A percentile compares a stretch with the other conserved stretches of the same genome.
These are phyloP conservation scores for Cephalotrichum gorgonifer DNA, from an alignment of 2,329 filamentous ascomycete genomes.

Conservation along the genomic window DNA sequence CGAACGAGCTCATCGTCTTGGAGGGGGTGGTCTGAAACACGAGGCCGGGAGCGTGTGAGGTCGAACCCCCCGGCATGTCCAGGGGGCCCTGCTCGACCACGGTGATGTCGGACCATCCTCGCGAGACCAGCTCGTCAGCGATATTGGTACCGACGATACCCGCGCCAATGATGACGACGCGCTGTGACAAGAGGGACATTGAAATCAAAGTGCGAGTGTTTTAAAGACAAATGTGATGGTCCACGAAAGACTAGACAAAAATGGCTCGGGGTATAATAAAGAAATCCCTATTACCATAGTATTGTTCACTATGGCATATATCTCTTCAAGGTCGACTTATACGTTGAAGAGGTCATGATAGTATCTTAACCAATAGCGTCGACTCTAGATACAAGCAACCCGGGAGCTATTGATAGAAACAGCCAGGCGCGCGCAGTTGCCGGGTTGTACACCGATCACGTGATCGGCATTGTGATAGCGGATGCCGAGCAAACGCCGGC, in stretches of 20 bases:
- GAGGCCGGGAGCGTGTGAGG: constrained; percentile 53
- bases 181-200: constrained; percentile 25
- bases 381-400: not conserved
- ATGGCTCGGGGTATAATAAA: no score
- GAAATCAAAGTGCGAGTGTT: not conserved
- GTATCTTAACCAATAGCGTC: not conserved
- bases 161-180: constrained; percentile 37
- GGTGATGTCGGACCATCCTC: constrained; percentile 54
- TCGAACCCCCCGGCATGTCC: constrained; percentile 53
- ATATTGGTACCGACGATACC: constrained; percentile 39
- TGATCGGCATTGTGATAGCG: not conserved
- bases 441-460: not conserved
- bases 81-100: constrained; percentile 55
- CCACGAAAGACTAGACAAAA: not conserved
- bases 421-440: not conserved
- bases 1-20: constrained; percentile 47
- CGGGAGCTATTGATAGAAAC: not conserved
- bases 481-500: not conserved
- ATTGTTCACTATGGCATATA: no score
- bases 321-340: not conserved
- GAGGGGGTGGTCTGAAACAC: constrained; percentile 53
- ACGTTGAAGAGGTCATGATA: not conserved
- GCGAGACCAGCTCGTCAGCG: constrained; percentile 51
- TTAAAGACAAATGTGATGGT: not conserved
- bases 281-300: no score